phyloP scores from a whole-genome alignment of 2,329 filamentous ascomycete species.

The Aspergillus versicolor region DNA sequence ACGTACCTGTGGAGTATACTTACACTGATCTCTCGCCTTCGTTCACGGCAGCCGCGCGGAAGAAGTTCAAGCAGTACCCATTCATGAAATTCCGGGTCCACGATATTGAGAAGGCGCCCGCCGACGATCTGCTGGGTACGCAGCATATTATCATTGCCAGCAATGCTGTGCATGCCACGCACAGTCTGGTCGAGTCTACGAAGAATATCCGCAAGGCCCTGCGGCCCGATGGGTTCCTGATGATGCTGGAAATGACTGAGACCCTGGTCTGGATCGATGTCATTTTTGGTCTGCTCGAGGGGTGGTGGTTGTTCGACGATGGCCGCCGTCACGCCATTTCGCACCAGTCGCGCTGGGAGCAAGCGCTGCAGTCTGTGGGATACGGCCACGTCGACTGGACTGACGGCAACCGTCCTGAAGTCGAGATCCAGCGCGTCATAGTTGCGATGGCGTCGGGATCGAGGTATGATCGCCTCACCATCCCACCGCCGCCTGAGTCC shows the following conservation, averaged over 20 bases:
- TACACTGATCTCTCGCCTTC: constrained; percentile 39
- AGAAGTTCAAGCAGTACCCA: constrained; percentile 25
- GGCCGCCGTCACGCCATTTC: constrained; percentile 28
- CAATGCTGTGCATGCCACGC: constrained; percentile 36
- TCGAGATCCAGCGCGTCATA: constrained; percentile 18
- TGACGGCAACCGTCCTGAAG: constrained; percentile 24
- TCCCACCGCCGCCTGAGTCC: neutral
- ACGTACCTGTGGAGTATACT: constrained; percentile 34
- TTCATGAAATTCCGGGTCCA: constrained; percentile 23
- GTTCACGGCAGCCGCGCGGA: constrained; percentile 31
- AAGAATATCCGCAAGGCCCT: constrained; percentile 26
- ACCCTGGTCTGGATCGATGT: constrained; percentile 29
- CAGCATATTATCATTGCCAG: constrained; percentile 33
- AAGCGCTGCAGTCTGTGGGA: constrained; percentile 23
- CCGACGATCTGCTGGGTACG: constrained; percentile 9
- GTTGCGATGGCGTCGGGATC: constrained; percentile 24
- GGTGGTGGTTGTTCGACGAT: constrained; percentile 40
- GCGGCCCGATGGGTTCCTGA: constrained; percentile 28
- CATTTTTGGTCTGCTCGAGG: constrained; percentile 34
- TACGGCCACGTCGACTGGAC: constrained; percentile 34
- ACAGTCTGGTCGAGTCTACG: constrained; percentile 19
- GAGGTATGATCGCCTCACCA: constrained; percentile 8
- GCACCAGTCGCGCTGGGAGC: neutral
- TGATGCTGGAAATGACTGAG: constrained; percentile 31
- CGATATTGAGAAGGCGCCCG: constrained; percentile 28